Evolutionary conservation across 495 filamentous ascomycete species (phyloP).

Genomic region (Aspergillus ellipticus): DNA sequence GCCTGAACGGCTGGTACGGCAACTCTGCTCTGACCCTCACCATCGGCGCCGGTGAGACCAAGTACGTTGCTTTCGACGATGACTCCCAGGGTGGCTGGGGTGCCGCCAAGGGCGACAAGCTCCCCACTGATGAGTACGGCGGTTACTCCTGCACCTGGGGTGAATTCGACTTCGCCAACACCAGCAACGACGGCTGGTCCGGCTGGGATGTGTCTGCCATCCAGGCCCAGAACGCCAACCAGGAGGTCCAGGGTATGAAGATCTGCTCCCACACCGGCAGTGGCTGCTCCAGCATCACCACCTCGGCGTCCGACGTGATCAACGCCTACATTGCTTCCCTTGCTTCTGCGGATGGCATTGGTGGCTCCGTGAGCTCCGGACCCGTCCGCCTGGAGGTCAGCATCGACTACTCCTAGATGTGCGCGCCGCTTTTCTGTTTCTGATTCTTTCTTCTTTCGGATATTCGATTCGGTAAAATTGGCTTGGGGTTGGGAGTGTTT

Average conservation of each 20-base stretch:
- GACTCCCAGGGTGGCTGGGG: slow-evolving; percentile 42
- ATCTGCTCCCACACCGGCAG: slow-evolving; percentile 33
- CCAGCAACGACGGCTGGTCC: slow-evolving; percentile 41
- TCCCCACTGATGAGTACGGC: slow-evolving; percentile 28
- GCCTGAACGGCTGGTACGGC: slow-evolving; percentile 38
- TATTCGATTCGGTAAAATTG: slow-evolving; percentile 12
- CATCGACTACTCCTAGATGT: slow-evolving; percentile 29
- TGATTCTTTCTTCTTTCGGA: slow-evolving; percentile 8
- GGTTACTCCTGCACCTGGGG: slow-evolving; percentile 48
- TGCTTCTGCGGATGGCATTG: slow-evolving; percentile 24
- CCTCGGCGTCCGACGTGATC: slow-evolving; percentile 15
- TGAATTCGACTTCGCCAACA: slow-evolving; percentile 52
- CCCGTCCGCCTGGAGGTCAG: slow-evolving; percentile 33
- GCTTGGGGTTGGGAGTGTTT: slow-evolving; percentile 12
- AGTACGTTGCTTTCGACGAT: slow-evolving; percentile 46
- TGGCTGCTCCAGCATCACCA: slow-evolving; percentile 36
- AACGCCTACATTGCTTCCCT: slow-evolving; percentile 37
- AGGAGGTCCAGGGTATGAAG: slow-evolving; percentile 38
- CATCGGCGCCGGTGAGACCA: slow-evolving; percentile 34
- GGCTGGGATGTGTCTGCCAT: slow-evolving; percentile 57
- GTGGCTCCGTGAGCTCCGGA: slow-evolving; percentile 18
- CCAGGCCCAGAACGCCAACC: slow-evolving; percentile 29
- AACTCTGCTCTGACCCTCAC: slow-evolving; percentile 39
- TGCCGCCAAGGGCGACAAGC: slow-evolving; percentile 29
- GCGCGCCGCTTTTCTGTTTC: slow-evolving; percentile 17